Percentiles rank a stretch among this genome's conserved stretches.
Evolutionary conservation across 345 rosid genomes (phyloP).

Genomic region (Kernera saxatilis): DNA sequence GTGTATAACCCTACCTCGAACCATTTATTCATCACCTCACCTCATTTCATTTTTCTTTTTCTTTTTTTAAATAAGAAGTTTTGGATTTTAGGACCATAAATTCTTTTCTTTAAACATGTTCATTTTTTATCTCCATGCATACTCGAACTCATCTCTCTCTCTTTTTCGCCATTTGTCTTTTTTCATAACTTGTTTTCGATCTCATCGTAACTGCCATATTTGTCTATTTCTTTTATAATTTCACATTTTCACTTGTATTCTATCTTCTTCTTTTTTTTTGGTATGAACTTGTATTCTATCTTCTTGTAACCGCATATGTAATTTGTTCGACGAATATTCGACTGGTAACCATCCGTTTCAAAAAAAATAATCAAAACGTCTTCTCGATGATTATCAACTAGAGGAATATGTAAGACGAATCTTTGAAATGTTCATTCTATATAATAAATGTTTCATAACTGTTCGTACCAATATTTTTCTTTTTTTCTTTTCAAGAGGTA

Average conservation of each 20-base stretch:
- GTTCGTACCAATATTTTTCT: not conserved
- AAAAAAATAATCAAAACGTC: not conserved
- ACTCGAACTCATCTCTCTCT: not conserved
- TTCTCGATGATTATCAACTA: not conserved
- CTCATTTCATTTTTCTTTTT: not conserved
- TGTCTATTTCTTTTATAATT: not conserved
- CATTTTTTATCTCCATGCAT: not conserved
- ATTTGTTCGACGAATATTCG: not conserved
- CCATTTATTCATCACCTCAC: not conserved
- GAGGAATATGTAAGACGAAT: not conserved
- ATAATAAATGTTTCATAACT: not conserved
- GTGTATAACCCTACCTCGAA: conserved; percentile 11
- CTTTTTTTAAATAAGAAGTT: not conserved
- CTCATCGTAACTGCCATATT: not conserved
- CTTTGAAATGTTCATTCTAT: not conserved
- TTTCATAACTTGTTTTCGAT: not conserved
- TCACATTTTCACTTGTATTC: not conserved
- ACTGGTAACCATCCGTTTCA: not conserved
- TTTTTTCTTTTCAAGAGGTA: not conserved
- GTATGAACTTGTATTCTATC: no score
- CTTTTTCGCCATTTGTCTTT: not conserved
- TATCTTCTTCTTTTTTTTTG: no score
- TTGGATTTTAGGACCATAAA: not conserved
- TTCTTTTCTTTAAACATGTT: not conserved
- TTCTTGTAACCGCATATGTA: not conserved